Conservation (phyloP, 768 basidiomycete genomes). For the Tylopilus balloui region DNA sequence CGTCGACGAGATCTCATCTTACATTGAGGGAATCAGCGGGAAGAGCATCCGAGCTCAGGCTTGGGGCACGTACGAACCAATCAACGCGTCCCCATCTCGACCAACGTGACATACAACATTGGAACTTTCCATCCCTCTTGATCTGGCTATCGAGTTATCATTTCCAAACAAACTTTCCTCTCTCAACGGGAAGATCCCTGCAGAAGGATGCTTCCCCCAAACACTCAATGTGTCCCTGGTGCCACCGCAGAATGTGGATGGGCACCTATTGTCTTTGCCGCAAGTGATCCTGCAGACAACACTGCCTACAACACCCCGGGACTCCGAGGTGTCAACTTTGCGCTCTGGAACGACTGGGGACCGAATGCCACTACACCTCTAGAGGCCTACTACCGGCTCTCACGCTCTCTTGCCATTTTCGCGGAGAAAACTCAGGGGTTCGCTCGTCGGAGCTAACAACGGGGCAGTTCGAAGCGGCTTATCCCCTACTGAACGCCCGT, state of each 20-base stretch:
- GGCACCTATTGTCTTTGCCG: constrained; percentile 36
- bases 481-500: constrained; percentile 34
- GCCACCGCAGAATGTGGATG: constrained; percentile 27
- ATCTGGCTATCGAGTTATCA: constrained; percentile 37
- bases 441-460: constrained; percentile 33
- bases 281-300: constrained; percentile 30
- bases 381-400: constrained; percentile 42
- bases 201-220: constrained; percentile 31
- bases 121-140: constrained; percentile 34
- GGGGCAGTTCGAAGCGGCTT: constrained; percentile 34
- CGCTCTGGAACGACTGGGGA: constrained; percentile 44
- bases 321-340: constrained; percentile 35
- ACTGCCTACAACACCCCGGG: constrained; percentile 25
- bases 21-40: constrained; percentile 28
- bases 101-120: constrained; percentile 44
- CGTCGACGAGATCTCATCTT: constrained; percentile 40
- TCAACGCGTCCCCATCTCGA: constrained; percentile 33
- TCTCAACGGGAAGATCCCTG: constrained; percentile 35
- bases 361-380: constrained; percentile 42
- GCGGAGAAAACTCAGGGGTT: constrained; percentile 38
- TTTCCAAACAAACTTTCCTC: constrained; percentile 34
- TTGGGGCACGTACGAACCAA: constrained; percentile 42
- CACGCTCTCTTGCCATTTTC: constrained; percentile 38
- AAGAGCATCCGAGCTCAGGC: constrained; percentile 41
- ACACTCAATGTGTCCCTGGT: constrained; percentile 29